These are phyloP conservation scores for Podaxis sp. DNA, from an alignment of 768 basidiomycete genomes.

Conservation along the genomic window DNA sequence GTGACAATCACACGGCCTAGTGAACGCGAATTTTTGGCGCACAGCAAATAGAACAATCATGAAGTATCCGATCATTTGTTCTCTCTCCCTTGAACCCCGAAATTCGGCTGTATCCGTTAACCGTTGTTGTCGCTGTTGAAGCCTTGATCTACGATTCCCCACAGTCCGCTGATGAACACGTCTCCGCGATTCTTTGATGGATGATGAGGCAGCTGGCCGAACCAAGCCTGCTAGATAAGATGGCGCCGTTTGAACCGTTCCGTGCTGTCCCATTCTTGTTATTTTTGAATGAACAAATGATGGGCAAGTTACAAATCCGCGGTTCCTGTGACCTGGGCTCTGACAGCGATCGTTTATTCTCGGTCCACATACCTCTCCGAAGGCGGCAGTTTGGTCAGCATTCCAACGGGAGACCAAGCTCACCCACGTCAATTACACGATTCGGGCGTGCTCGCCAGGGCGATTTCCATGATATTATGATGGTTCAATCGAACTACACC, in stretches of 20 bases:
- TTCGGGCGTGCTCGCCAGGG: neutral
- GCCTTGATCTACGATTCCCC: neutral
- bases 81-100: neutral
- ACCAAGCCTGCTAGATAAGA: neutral
- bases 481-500: neutral
- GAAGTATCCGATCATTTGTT: neutral
- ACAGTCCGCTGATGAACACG: neutral
- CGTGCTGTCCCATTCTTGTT: neutral
- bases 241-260: neutral
- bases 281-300: neutral
- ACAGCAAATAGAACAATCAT: neutral
- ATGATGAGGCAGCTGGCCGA: neutral
- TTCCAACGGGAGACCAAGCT: neutral
- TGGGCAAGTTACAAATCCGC: no score
- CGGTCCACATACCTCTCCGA: neutral
- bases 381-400: neutral
- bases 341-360: neutral
- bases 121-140: slow-evolving; percentile 2
- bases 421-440: neutral
- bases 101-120: slow-evolving; percentile 1
- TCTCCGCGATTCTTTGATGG: neutral
- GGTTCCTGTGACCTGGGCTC: no score
- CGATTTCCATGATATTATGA: neutral
- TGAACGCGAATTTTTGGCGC: neutral
- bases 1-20: neutral